A percentile compares a stretch with the other conserved stretches of the same genome.
Evolutionary conservation across 2,329 filamentous ascomycete species (phyloP).

Genomic region (Paecilomyces fulvus): DNA sequence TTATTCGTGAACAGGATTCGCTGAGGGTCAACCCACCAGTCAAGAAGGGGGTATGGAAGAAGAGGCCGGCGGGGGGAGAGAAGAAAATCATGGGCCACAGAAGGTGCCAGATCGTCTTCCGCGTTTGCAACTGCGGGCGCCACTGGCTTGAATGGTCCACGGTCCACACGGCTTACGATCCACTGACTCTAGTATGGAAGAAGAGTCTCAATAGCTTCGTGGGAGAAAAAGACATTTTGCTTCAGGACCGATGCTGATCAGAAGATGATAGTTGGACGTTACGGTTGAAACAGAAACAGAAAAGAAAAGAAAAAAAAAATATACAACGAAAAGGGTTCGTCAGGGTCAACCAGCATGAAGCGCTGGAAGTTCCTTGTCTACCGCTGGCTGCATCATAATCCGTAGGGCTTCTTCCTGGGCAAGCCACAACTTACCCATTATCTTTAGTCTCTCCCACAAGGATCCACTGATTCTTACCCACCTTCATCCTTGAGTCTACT

Average conservation of each 20-base stretch:
- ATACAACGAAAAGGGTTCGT: not conserved
- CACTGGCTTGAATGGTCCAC: not conserved
- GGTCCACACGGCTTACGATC: not conserved
- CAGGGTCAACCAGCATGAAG: too few relatives aligned
- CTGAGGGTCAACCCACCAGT: not conserved
- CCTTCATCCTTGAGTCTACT: not conserved
- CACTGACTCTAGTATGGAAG: not conserved
- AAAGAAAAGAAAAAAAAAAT: not conserved
- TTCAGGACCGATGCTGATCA: not conserved
- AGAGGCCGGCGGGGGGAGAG: not conserved
- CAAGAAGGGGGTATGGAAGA: not conserved
- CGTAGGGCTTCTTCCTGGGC: not conserved
- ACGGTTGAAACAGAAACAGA: not conserved
- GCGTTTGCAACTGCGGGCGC: constrained; percentile 1
- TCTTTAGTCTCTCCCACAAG: not conserved
- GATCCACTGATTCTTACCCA: not conserved
- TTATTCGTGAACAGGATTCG: too few relatives aligned
- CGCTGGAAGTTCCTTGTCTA: too few relatives aligned
- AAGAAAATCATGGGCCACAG: not conserved
- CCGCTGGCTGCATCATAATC: too few relatives aligned
- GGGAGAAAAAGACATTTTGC: not conserved
- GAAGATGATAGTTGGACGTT: not conserved
- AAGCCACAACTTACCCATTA: not conserved
- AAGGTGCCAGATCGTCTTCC: constrained; percentile 2
- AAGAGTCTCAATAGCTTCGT: not conserved